A percentile compares a stretch with the other conserved stretches of the same genome.
Conservation (phyloP, 208 protist genomes). For the Strigomonas culicis region DNA sequence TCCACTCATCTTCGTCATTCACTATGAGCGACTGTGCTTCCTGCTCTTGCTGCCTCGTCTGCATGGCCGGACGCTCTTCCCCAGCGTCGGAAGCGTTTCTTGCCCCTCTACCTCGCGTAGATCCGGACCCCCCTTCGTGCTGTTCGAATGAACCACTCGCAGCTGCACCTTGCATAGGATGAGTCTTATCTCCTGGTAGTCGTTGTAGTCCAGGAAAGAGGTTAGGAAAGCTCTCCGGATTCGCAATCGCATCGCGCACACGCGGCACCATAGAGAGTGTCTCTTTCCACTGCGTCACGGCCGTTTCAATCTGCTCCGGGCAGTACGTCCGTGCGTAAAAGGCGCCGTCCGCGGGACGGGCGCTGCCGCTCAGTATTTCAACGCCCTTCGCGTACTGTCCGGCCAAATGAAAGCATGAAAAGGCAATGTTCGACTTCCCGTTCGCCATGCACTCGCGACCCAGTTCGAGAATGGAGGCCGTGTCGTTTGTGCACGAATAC, state of each 20-base stretch:
- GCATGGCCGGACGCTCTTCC: too few species aligned
- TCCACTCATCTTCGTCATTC: too few species aligned
- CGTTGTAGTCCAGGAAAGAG: slow-evolving; percentile 85
- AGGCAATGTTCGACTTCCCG: slow-evolving; percentile 92
- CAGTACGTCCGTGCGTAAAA: slow-evolving; percentile 96
- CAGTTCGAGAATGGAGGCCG: slow-evolving; percentile 64
- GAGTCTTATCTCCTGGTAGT: too few species aligned
- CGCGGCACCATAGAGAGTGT: slow-evolving; percentile 70
- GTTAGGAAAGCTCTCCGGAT: slow-evolving; percentile 93
- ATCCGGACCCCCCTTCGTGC: not conserved
- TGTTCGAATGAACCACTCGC: too few species aligned
- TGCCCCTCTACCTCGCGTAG: too few species aligned
- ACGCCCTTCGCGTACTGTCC: slow-evolving; percentile 80
- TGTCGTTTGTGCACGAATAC: slow-evolving; percentile 67
- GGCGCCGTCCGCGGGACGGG: slow-evolving; percentile 91
- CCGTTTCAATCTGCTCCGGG: slow-evolving; percentile 66
- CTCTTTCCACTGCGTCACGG: slow-evolving; percentile 90
- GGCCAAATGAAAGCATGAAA: slow-evolving; percentile 90
- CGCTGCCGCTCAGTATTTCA: slow-evolving; percentile 78
- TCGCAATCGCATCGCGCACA: slow-evolving; percentile 87
- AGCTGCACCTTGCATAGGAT: too few species aligned
- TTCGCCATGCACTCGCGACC: slow-evolving; percentile 48
- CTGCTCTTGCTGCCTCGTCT: too few species aligned
- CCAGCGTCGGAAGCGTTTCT: too few species aligned
- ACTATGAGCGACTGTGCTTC: too few species aligned